phyloP scores from a whole-genome alignment of 2,329 filamentous ascomycete genomes.

The Fusarium sulawesiense region DNA sequence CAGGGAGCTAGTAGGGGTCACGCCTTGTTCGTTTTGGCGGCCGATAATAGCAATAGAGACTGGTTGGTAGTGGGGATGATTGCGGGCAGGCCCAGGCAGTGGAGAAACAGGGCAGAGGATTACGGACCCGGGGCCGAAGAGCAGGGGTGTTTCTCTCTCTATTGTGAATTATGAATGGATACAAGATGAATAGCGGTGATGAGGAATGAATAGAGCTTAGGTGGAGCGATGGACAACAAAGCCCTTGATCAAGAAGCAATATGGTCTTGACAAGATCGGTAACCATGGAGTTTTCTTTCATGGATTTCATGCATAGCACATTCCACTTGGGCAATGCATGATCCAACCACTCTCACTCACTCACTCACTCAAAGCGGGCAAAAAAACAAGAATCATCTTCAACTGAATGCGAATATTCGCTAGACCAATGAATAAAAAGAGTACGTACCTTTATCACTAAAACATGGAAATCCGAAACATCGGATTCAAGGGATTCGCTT shows the following conservation, averaged over 20 bases:
- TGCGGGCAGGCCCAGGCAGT: constrained; percentile 30
- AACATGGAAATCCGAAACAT: constrained; percentile 40
- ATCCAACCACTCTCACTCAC: constrained; percentile 3
- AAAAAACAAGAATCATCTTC: constrained; percentile 4
- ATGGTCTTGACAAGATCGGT: neutral
- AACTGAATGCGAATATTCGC: constrained; percentile 16
- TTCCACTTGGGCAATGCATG: constrained; percentile 30
- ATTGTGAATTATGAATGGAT: constrained; percentile 21
- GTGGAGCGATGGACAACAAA: constrained; percentile 11
- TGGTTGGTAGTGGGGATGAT: constrained; percentile 37
- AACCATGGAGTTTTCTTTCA: neutral
- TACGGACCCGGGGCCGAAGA: constrained; percentile 24
- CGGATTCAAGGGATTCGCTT: constrained; percentile 31
- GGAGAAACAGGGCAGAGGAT: constrained; percentile 36
- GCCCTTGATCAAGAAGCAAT: constrained; percentile 12
- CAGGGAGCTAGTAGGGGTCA: constrained; percentile 29
- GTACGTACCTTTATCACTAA: constrained; percentile 37
- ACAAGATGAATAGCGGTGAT: constrained; percentile 18
- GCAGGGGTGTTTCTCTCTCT: constrained; percentile 20
- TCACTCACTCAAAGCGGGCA: constrained; percentile 17
- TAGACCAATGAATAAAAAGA: constrained; percentile 3
- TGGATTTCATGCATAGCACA: constrained; percentile 2
- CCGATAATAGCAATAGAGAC: constrained; percentile 4
- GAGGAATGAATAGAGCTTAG: constrained; percentile 9
- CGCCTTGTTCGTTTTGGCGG: constrained; percentile 36